These are phyloP conservation scores for Verticillium dahliae DNA, from an alignment of 2,329 filamentous ascomycete genomes.

Conservation along the genomic window DNA sequence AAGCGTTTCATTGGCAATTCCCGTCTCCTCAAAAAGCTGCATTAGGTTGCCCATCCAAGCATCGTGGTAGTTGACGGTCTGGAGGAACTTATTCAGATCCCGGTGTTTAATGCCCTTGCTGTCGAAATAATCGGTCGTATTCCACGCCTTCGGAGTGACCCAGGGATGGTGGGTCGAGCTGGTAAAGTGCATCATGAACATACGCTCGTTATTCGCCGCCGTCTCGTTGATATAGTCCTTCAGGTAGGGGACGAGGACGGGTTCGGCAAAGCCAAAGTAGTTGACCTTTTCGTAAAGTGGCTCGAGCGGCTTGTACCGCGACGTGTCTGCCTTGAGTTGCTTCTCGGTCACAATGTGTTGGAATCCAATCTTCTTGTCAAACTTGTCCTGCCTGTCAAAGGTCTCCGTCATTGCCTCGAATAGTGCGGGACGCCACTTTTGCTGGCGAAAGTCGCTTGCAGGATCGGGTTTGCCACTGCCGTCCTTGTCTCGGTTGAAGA, in stretches of 20 bases:
- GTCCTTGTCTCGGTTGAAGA: conserved; percentile 13
- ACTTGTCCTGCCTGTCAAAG: conserved; percentile 11
- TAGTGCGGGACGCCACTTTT: conserved; percentile 9
- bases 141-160: conserved; percentile 23
- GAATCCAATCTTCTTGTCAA: conserved; percentile 15
- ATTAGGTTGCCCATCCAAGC: conserved; percentile 30
- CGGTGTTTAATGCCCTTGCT: conserved; percentile 7
- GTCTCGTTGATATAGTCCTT: conserved; percentile 23
- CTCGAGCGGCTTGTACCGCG: neutral
- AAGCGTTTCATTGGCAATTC: conserved; percentile 35
- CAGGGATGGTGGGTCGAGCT: conserved; percentile 35
- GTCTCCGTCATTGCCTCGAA: conserved; percentile 13
- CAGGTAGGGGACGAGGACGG: conserved; percentile 29
- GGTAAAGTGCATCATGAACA: conserved; percentile 28
- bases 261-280: conserved; percentile 36
- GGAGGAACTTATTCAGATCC: conserved; percentile 31
- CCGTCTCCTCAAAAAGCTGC: conserved; percentile 31
- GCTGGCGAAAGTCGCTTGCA: conserved; percentile 7
- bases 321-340: conserved; percentile 4
- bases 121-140: conserved; percentile 22
- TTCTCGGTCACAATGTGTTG: conserved; percentile 12
- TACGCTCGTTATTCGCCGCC: conserved; percentile 19
- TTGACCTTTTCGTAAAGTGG: conserved; percentile 18
- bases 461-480: neutral
- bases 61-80: conserved; percentile 31